Conservation (phyloP, 2,329 filamentous ascomycete genomes). For the Botrytis sinoallii region DNA sequence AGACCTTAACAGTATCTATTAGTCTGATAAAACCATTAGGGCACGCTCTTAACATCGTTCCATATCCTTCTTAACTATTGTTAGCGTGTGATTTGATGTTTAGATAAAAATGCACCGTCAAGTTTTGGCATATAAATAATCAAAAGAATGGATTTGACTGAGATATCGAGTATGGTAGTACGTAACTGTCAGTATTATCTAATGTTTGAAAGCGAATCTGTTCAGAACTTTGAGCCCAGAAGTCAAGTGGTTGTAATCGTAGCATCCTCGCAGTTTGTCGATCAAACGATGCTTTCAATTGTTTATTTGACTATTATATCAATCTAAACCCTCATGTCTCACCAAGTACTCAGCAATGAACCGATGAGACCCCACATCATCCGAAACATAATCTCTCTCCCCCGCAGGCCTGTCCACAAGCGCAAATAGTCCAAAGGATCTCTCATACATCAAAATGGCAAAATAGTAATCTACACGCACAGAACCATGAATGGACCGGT, state of each 20-base stretch:
- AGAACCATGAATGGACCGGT: neutral
- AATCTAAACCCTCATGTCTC: neutral
- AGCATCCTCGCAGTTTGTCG: neutral
- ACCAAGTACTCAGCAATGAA: neutral
- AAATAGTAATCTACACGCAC: neutral
- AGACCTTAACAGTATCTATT: neutral
- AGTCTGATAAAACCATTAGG: neutral
- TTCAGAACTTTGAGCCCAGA: neutral
- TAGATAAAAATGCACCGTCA: neutral
- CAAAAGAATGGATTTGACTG: neutral
- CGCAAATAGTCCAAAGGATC: neutral
- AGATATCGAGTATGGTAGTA: too few relatives aligned
- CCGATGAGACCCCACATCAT: neutral
- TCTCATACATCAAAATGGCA: neutral
- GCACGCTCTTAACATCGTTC: neutral
- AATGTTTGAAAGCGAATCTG: neutral
- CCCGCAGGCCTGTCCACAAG: neutral
- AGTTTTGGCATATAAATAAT: neutral
- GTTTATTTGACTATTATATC: neutral
- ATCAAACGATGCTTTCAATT: neutral
- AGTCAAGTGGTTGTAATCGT: neutral
- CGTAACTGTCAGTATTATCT: neutral
- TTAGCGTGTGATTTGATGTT: neutral
- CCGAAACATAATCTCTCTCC: neutral
- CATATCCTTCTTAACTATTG: neutral